phyloP scores from a whole-genome alignment of 2,329 filamentous ascomycete genomes.

The Graphilbum ipis-grandicollis region DNA sequence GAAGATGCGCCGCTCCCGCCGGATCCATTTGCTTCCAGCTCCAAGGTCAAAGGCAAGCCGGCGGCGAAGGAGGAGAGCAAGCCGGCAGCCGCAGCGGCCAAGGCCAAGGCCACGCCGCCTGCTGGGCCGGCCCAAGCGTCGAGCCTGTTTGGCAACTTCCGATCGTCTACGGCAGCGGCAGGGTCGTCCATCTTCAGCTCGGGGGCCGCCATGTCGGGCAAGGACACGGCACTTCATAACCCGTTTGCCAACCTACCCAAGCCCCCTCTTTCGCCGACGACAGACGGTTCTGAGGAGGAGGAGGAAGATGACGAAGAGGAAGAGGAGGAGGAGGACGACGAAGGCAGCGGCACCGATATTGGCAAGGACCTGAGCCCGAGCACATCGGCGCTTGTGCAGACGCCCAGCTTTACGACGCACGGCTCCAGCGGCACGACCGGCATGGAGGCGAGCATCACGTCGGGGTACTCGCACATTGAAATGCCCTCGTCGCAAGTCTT shows the following conservation, averaged over 20 bases:
- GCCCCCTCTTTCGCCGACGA: conserved; percentile 6
- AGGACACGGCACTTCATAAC: conserved; percentile 1
- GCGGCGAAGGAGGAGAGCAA: conserved; percentile 10
- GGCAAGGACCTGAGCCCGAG: conserved; percentile 43
- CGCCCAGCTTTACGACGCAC: conserved; percentile 35
- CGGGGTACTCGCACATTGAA: conserved; percentile 26
- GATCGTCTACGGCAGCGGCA: not conserved
- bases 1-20: conserved; percentile 10
- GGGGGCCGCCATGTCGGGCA: conserved; percentile 1
- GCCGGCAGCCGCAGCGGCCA: conserved; percentile 7
- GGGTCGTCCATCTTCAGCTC: conserved; percentile 6
- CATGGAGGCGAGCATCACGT: conserved; percentile 26
- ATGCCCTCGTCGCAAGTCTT: conserved; percentile 30
- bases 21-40: conserved; percentile 7
- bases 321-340: conserved; percentile 32
- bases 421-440: conserved; percentile 35
- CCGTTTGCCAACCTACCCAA: conserved; percentile 9
- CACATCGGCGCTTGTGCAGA: conserved; percentile 21
- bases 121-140: not conserved
- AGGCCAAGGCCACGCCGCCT: conserved; percentile 6
- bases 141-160: conserved; percentile 2
- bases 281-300: conserved; percentile 8
- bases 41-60: not conserved
- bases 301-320: conserved; percentile 17
- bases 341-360: conserved; percentile 47